A percentile compares a stretch with the other conserved stretches of the same genome.
These are phyloP conservation scores for Candida germanica DNA, from an alignment of 805 yeast species.

Conservation along the genomic window DNA sequence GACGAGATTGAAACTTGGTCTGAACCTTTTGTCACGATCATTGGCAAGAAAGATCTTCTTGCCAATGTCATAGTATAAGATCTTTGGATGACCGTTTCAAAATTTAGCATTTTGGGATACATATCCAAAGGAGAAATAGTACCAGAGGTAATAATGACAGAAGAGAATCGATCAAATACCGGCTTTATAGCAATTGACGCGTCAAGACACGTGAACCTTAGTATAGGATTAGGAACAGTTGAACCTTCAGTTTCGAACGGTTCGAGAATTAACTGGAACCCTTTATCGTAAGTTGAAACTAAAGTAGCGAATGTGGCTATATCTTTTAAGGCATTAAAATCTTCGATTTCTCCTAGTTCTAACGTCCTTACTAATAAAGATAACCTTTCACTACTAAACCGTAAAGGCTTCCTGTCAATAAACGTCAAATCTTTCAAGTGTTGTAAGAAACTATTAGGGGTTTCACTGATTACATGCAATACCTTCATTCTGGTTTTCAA, in stretches of 20 bases:
- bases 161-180: conserved; percentile 86
- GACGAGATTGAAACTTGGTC: conserved; percentile 98
- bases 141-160: conserved; percentile 95
- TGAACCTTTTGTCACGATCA: conserved; percentile 95
- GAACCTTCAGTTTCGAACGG: conserved; percentile 93
- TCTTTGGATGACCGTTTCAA: conserved; percentile 89
- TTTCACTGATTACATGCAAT: conserved; percentile 94
- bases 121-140: conserved; percentile 97
- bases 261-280: conserved; percentile 86
- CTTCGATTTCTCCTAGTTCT: conserved; percentile 85
- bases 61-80: conserved; percentile 96
- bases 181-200: conserved; percentile 98
- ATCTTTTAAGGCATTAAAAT: conserved; percentile 88
- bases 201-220: conserved; percentile 91
- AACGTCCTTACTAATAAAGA: conserved; percentile 85
- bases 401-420: conserved; percentile 85
- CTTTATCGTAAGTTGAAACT: conserved; percentile 91
- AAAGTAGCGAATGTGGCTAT: conserved; percentile 96
- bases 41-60: conserved; percentile 86
- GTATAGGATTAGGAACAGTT: conserved; percentile 94
- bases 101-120: conserved; percentile 96
- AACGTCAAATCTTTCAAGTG: conserved; percentile 91
- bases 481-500: conserved; percentile 97
- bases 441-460: conserved; percentile 88
- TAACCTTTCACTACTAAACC: conserved; percentile 89